Percentiles rank a stretch among this genome's conserved stretches.
phyloP scores from a whole-genome alignment of 1,139 yeast species.

The Ogataea hybrid region DNA sequence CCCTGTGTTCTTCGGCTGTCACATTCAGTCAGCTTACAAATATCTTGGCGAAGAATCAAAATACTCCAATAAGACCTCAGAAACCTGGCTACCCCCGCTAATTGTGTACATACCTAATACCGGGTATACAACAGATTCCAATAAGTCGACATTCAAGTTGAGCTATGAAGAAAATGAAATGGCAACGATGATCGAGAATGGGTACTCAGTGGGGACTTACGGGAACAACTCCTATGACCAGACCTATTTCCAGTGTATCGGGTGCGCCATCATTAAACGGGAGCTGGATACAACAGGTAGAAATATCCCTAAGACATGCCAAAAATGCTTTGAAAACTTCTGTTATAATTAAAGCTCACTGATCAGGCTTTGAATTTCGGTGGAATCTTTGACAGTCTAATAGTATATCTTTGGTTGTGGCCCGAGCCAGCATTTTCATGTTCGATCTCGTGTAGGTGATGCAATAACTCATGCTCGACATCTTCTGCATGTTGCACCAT shows the following conservation, averaged over 20 bases:
- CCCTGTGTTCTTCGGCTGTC: constrained; percentile 60
- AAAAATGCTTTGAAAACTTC: constrained; percentile 11
- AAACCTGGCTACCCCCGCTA: constrained; percentile 45
- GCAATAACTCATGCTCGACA: constrained; percentile 82
- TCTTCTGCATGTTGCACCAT: constrained; percentile 81
- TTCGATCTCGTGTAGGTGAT: constrained; percentile 85
- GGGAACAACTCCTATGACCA: constrained; percentile 37
- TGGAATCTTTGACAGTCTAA: constrained; percentile 38
- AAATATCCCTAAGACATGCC: constrained; percentile 11
- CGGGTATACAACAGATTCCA: constrained; percentile 42
- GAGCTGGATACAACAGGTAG: constrained; percentile 39
- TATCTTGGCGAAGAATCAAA: constrained; percentile 1
- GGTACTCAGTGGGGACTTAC: constrained; percentile 43
- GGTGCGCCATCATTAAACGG: constrained; percentile 55
- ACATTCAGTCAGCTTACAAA: constrained; percentile 32
- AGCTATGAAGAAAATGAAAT: constrained; percentile 46
- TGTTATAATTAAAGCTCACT: constrained; percentile 11
- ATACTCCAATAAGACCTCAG: constrained; percentile 17
- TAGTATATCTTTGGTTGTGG: constrained; percentile 29
- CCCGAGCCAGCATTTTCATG: constrained; percentile 44
- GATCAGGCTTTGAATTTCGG: constrained; percentile 13
- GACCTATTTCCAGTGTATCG: constrained; percentile 46
- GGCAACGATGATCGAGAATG: constrained; percentile 47
- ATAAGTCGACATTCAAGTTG: constrained; percentile 60
- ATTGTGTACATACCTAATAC: constrained; percentile 52